Conservation (phyloP, 805 yeast species). For the Schwanniomyces yamadae region DNA sequence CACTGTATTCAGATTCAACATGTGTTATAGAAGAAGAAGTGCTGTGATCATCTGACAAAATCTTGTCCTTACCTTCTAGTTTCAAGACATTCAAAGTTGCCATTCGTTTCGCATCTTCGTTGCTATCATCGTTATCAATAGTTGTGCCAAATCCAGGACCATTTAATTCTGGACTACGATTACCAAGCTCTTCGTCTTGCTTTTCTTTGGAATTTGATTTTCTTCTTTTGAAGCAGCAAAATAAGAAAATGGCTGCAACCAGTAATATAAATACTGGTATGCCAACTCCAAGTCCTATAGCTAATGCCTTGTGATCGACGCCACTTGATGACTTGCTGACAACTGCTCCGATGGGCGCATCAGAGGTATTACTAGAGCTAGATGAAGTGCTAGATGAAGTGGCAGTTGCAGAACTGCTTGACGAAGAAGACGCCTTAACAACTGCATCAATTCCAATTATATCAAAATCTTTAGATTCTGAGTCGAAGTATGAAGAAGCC, state of each 20-base stretch:
- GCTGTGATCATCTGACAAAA: conserved; percentile 24
- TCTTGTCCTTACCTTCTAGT: conserved; percentile 42
- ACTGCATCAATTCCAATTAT: conserved; percentile 49
- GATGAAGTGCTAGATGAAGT: conserved; percentile 27
- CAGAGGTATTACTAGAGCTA: conserved; percentile 26
- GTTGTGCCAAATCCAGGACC: conserved; percentile 18
- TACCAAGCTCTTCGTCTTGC: conserved; percentile 19
- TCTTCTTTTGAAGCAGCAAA: conserved; percentile 49
- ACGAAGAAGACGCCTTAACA: conserved; percentile 15
- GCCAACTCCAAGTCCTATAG: conserved; percentile 88
- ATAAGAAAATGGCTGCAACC: conserved; percentile 48
- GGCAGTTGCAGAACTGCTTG: conserved; percentile 19
- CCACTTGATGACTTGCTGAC: conserved; percentile 19
- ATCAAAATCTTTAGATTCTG: conserved; percentile 42
- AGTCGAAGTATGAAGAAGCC: conserved; percentile 28
- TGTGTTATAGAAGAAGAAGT: conserved; percentile 54
- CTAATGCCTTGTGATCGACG: conserved; percentile 54
- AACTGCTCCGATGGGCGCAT: too few species aligned
- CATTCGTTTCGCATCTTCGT: conserved; percentile 36
- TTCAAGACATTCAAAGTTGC: conserved; percentile 53
- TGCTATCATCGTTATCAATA: conserved; percentile 24
- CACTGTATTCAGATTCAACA: conserved; percentile 37
- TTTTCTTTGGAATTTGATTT: conserved; percentile 8
- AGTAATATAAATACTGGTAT: conserved; percentile 61
- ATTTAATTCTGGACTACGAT: conserved; percentile 20